Percentiles rank a stretch among this genome's conserved stretches.
phyloP scores from a whole-genome alignment of 139 green algal species.

The Chlamydomonas sphaeroides region DNA sequence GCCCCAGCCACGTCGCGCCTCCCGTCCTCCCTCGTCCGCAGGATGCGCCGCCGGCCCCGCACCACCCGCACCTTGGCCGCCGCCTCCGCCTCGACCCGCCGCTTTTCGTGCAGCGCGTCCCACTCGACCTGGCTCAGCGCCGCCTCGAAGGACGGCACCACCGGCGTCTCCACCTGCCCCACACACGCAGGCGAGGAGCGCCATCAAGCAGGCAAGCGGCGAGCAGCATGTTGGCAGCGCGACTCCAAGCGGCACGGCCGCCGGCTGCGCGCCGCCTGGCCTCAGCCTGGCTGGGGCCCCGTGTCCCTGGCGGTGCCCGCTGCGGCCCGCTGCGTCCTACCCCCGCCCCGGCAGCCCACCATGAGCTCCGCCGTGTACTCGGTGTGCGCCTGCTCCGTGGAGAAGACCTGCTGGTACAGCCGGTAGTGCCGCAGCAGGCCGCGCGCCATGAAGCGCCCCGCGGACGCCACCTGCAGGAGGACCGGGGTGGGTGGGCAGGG shows the following conservation, averaged over 20 bases:
- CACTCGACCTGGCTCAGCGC: constrained; percentile 49
- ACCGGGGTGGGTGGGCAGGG: no score
- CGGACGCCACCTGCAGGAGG: constrained; percentile 31
- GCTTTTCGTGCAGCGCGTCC: constrained; percentile 21
- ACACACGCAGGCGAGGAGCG: no score
- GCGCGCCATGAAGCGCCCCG: constrained; percentile 38
- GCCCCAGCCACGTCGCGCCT: no score
- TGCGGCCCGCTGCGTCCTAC: no score
- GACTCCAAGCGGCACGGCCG: no score
- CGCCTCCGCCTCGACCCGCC: background rate
- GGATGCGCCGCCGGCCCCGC: background rate
- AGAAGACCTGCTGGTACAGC: constrained; percentile 45
- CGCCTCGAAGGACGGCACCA: constrained; percentile 37
- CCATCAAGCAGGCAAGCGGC: no score
- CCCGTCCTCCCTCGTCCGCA: no score
- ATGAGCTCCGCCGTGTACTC: constrained; percentile 41
- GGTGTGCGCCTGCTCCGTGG: constrained; percentile 36
- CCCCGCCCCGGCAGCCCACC: constrained; percentile 1
- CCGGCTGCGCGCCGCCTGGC: no score
- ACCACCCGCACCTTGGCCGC: constrained; percentile 10
- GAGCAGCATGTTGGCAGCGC: no score
- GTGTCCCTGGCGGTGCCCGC: no score
- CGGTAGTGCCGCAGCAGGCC: constrained; percentile 51
- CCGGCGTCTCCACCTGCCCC: constrained; percentile 54
- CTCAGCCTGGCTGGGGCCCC: no score